These are phyloP conservation scores for Amanita thiersii DNA, from an alignment of 768 basidiomycete genomes.

Conservation along the genomic window DNA sequence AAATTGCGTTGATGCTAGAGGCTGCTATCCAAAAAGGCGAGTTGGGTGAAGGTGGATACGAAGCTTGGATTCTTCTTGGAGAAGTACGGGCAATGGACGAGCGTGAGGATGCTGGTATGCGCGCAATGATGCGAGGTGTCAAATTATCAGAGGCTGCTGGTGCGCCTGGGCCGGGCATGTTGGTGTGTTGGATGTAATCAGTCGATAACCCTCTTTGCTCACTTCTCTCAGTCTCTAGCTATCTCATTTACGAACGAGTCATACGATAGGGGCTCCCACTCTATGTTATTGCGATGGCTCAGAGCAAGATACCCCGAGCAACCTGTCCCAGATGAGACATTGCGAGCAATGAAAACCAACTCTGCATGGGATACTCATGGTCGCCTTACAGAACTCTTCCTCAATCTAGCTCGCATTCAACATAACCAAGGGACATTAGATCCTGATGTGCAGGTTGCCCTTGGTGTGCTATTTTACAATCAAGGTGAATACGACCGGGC, in stretches of 20 bases:
- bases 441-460: constrained; percentile 86
- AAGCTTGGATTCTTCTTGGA: constrained; percentile 89
- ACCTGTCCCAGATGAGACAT: constrained; percentile 46
- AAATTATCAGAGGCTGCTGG: constrained; percentile 55
- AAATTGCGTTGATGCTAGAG: constrained; percentile 82
- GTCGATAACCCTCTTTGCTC: background rate
- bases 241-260: constrained; percentile 96
- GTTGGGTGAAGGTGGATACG: constrained; percentile 73
- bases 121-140: constrained; percentile 69
- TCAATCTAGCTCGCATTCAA: constrained; percentile 76
- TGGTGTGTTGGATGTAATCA: constrained; percentile 36
- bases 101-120: constrained; percentile 75
- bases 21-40: constrained; percentile 83
- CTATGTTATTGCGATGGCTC: constrained; percentile 84
- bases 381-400: constrained; percentile 74
- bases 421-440: constrained; percentile 66
- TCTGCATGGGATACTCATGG: constrained; percentile 80
- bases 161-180: constrained; percentile 62
- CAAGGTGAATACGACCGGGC: constrained; percentile 81
- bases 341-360: constrained; percentile 43
- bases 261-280: constrained; percentile 79
- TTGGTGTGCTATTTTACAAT: constrained; percentile 90
- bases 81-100: constrained; percentile 89
- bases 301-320: constrained; percentile 52
- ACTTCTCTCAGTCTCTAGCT: constrained; percentile 67